phyloP scores from a whole-genome alignment of 306 rosid genomes.

The Comarum palustre region DNA sequence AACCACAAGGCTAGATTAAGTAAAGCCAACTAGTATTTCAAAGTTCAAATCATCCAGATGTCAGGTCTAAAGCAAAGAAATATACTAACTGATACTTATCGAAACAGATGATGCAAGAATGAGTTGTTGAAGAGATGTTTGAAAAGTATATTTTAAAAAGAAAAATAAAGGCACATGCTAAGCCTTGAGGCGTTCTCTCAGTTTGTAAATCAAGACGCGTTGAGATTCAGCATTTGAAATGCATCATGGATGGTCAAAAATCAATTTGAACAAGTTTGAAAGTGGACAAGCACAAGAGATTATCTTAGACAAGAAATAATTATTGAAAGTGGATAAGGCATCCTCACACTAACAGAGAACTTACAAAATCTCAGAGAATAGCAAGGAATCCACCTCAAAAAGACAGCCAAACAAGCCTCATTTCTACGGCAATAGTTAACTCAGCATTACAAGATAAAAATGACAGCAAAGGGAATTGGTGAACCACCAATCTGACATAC shows the following conservation, averaged over 20 bases:
- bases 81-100: neutral
- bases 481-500: constrained; percentile 33
- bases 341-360: neutral
- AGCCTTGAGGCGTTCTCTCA: neutral
- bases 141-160: neutral
- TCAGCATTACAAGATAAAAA: neutral
- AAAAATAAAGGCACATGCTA: neutral
- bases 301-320: neutral
- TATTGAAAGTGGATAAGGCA: neutral
- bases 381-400: neutral
- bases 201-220: neutral
- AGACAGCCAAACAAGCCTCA: neutral
- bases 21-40: neutral
- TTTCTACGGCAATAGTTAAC: neutral
- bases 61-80: neutral
- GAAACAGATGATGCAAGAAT: neutral
- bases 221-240: neutral
- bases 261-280: constrained; percentile 14
- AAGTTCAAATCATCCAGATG: neutral
- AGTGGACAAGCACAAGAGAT: neutral
- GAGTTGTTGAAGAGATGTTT: neutral
- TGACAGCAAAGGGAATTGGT: neutral
- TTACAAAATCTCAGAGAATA: neutral
- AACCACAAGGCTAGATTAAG: constrained; percentile 9
- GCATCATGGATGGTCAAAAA: neutral